phyloP scores from a whole-genome alignment of 2,329 filamentous ascomycete genomes.

The Venturiaceae sp. region DNA sequence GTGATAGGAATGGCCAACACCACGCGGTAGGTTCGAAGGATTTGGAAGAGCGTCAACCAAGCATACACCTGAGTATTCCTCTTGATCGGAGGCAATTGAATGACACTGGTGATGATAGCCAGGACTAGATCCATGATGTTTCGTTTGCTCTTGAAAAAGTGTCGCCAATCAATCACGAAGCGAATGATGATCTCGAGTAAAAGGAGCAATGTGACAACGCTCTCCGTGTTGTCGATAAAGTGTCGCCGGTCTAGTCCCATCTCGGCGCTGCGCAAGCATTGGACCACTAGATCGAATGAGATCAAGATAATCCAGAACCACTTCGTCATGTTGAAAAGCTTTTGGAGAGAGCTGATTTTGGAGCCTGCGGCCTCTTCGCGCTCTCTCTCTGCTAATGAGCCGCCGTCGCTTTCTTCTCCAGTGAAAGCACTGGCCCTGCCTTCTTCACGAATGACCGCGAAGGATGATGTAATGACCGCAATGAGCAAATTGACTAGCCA shows the following conservation, averaged over 20 bases:
- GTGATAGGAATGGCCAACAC: slow-evolving; percentile 85
- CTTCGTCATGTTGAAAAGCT: slow-evolving; percentile 62
- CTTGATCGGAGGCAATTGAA: slow-evolving; percentile 74
- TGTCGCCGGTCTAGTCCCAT: slow-evolving; percentile 54
- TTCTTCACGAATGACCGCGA: slow-evolving; percentile 96
- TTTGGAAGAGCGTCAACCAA: slow-evolving; percentile 89
- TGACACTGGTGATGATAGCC: slow-evolving; percentile 72
- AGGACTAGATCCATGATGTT: slow-evolving; percentile 77
- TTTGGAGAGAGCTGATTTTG: slow-evolving; percentile 47
- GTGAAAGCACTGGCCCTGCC: slow-evolving; percentile 92
- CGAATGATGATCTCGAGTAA: slow-evolving; percentile 75
- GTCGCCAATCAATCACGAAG: slow-evolving; percentile 67
- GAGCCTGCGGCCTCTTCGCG: neutral
- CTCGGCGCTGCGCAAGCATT: slow-evolving; percentile 63
- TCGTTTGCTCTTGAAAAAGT: slow-evolving; percentile 62
- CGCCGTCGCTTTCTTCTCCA: slow-evolving; percentile 51
- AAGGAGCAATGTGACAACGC: slow-evolving; percentile 66
- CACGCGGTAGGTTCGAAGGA: slow-evolving; percentile 82
- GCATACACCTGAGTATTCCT: slow-evolving; percentile 63
- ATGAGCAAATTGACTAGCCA: slow-evolving; percentile 94
- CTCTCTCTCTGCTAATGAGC: slow-evolving; percentile 25
- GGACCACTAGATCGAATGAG: slow-evolving; percentile 66
- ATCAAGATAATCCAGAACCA: slow-evolving; percentile 77
- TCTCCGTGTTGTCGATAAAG: slow-evolving; percentile 65
- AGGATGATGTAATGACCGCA: slow-evolving; percentile 95